Evolutionary conservation across 176 grass and related monocot genomes (phyloP).

Genomic region (Oryza brachyantha): DNA sequence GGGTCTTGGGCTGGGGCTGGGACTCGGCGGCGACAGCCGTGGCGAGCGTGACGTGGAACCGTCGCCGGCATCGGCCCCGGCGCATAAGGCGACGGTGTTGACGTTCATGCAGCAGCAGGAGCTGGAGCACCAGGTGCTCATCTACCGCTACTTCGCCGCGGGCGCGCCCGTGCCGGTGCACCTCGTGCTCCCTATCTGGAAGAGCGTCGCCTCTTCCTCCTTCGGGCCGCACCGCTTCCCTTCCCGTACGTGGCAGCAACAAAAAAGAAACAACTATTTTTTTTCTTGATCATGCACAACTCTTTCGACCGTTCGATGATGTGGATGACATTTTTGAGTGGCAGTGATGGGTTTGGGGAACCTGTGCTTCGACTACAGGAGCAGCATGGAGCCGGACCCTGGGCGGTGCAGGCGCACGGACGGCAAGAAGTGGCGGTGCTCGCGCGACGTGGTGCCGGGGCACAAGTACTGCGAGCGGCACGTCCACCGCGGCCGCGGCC

Average conservation of each 20-base stretch:
- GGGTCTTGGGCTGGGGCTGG: slow-evolving; percentile 59
- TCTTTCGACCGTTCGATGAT: not conserved
- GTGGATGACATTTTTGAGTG: not conserved
- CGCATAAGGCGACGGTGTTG: slow-evolving; percentile 34
- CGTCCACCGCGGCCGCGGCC: slow-evolving; percentile 93
- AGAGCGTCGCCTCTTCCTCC: slow-evolving; percentile 89
- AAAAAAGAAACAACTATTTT: not conserved
- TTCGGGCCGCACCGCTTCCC: slow-evolving; percentile 77
- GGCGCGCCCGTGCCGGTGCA: slow-evolving; percentile 86
- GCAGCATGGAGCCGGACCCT: slow-evolving; percentile 94
- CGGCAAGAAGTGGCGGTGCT: slow-evolving; percentile 99
- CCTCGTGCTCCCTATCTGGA: slow-evolving; percentile 96
- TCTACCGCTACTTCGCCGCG: slow-evolving; percentile 93
- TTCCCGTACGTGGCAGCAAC: slow-evolving; percentile 41
- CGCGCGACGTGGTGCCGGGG: slow-evolving; percentile 75
- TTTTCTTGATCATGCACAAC: not conserved
- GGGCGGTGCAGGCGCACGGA: slow-evolving; percentile 91
- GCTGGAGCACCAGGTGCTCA: slow-evolving; percentile 98
- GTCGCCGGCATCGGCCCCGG: not conserved
- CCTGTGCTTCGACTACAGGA: slow-evolving; percentile 94
- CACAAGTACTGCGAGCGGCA: slow-evolving; percentile 99
- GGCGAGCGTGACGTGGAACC: not conserved
- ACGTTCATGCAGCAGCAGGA: slow-evolving; percentile 99
- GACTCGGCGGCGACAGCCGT: slow-evolving; percentile 34
- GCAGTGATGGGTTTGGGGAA: slow-evolving; percentile 84